A percentile compares a stretch with the other conserved stretches of the same genome.
Conservation (phyloP, 1,284 basidiomycete genomes). For the Ustilago loliicola region DNA sequence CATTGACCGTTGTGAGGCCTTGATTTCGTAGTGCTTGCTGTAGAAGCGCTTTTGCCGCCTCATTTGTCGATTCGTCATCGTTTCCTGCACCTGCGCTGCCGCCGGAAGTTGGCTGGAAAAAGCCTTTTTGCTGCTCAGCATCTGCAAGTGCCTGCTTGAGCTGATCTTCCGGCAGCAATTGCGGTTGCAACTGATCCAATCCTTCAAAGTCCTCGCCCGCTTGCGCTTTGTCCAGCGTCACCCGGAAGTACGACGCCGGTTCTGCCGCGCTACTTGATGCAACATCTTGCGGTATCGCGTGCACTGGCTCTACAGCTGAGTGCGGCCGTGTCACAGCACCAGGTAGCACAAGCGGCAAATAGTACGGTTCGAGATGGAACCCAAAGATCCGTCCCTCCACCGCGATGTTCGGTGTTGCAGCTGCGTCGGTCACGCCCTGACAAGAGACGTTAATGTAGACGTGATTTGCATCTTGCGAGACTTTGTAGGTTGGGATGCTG, state of each 20-base stretch:
- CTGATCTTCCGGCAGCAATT: slow-evolving; percentile 43
- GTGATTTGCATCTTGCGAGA: slow-evolving; percentile 29
- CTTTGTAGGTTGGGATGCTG: slow-evolving; percentile 20
- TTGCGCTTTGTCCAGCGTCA: slow-evolving; percentile 30
- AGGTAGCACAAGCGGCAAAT: slow-evolving; percentile 44
- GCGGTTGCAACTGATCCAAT: slow-evolving; percentile 34
- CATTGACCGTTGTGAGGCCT: slow-evolving; percentile 30
- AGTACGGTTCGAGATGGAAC: slow-evolving; percentile 38
- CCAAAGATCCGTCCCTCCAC: slow-evolving; percentile 49
- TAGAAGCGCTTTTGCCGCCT: slow-evolving; percentile 31
- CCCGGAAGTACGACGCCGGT: neutral
- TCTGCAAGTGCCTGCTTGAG: slow-evolving; percentile 38
- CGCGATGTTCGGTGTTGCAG: slow-evolving; percentile 24
- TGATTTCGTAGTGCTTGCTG: slow-evolving; percentile 37
- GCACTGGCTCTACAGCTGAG: neutral
- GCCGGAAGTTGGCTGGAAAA: slow-evolving; percentile 20
- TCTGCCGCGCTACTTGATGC: slow-evolving; percentile 2
- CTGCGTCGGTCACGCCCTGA: neutral
- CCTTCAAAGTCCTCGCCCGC: slow-evolving; percentile 30
- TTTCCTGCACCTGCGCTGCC: neutral
- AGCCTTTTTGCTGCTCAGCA: slow-evolving; percentile 36
- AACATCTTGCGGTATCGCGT: neutral
- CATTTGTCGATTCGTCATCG: slow-evolving; percentile 6
- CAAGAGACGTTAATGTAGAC: slow-evolving; percentile 24
- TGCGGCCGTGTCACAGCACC: slow-evolving; percentile 12